These are phyloP conservation scores for Globisporangium carolinianum DNA, from an alignment of 352 stramenopile genomes.

Conservation along the genomic window DNA sequence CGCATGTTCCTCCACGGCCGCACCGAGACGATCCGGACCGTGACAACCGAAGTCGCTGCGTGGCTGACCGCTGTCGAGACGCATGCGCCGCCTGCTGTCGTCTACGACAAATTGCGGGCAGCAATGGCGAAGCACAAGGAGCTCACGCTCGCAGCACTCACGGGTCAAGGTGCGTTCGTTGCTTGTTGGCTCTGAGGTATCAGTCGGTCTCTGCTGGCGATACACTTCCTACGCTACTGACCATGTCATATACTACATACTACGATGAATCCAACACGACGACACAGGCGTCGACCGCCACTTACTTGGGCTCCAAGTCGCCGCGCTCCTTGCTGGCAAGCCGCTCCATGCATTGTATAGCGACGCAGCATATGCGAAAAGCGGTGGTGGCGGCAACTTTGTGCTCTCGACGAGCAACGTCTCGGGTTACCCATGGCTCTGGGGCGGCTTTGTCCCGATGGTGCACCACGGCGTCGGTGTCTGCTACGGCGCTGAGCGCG, in stretches of 20 bases:
- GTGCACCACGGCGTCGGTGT: conserved; percentile 89
- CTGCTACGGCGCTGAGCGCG: conserved; percentile 89
- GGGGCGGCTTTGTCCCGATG: conserved; percentile 91
- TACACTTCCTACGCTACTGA: no score
- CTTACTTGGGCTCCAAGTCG: conserved; percentile 89
- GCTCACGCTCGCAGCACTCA: conserved; percentile 68
- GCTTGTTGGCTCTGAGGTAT: no score
- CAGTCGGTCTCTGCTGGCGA: no score
- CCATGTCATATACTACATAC: no score
- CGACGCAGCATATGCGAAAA: conserved; percentile 76
- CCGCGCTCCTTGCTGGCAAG: conserved; percentile 63
- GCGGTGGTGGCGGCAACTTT: conserved; percentile 84
- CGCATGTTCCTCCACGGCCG: conserved; percentile 90
- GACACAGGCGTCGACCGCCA: conserved; percentile 81
- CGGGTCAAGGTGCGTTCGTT: conserved; percentile 32
- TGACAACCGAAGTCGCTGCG: conserved; percentile 62
- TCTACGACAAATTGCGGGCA: conserved; percentile 52
- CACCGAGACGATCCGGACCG: conserved; percentile 84
- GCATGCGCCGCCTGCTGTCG: conserved; percentile 31
- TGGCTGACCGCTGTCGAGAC: conserved; percentile 65
- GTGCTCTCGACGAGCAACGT: conserved; percentile 94
- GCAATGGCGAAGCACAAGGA: conserved; percentile 85
- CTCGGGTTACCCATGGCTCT: conserved; percentile 93
- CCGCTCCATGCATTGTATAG: conserved; percentile 71
- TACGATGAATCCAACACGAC: no score